Base-by-base conservation (phyloP, 331 rosid genomes). In the Stylosanthes scabra region DNA sequence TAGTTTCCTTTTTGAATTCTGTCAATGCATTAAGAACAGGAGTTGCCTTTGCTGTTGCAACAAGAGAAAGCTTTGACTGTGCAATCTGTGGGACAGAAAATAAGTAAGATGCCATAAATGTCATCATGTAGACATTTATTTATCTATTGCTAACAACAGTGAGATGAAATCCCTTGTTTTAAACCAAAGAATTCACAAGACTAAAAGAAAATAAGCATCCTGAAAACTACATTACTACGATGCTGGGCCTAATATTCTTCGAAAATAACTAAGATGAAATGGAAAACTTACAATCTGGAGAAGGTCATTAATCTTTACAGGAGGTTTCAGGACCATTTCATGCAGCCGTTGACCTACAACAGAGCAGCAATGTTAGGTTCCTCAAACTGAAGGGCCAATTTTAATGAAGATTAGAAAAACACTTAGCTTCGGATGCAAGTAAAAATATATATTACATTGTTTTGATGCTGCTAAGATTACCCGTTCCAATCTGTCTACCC, bases 381-480 rank as follows among this genome's bases (percentile, higher is more conserved):
- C 56, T 57, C 50, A 52, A 44, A 45, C 25, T 3, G 52, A 69
- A 68, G 9, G 50, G 52, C 42, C 60, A 47, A 63, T 40, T 10
- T 54, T 29, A 9, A 68, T 13, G 25, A 9, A 68, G 5, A 45
- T 47, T 28, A 54, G 47, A 69, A 37, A 62, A 65, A 55, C 52
- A 74, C 39, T 34, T 55, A 54, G 42, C 45, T 41, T 66, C 61
- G 63, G 59, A 70, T 25, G 64, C 37, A 66, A n/a, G 57, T 31
- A 60, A 55, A 57, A 29, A 64, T 29, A 49, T 16, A 74, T 59
- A n/a, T 79, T 83, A 94, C 98, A 86, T 82, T 93, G 98, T 85
- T 93, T 94, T 51, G 97, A 77, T 50, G 98, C 98, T 68, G 98
- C 98, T 70, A 94, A 74, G 78, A 85, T 84, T 63, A 94, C 93